Evolutionary conservation across 2,329 filamentous ascomycete species (phyloP).

Genomic region (Aspergillus latus): DNA sequence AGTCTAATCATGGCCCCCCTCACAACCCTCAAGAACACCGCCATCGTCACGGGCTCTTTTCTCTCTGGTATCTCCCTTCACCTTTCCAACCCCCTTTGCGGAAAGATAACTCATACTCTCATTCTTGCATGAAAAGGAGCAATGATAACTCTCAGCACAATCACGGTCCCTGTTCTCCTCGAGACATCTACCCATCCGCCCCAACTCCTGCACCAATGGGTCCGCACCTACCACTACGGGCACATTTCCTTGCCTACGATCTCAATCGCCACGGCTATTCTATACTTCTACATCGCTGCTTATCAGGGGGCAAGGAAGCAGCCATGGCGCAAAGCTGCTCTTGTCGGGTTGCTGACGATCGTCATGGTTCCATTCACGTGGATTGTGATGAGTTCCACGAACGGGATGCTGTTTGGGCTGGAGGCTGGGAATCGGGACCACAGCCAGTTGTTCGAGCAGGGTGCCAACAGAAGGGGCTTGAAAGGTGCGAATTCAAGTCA

Average conservation of each 20-base stretch:
- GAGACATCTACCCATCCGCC: constrained; percentile 8
- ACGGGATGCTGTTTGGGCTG: constrained; percentile 1
- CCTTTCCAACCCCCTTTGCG: background rate
- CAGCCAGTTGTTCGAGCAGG: background rate
- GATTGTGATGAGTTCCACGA: constrained; percentile 4
- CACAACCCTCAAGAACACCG: background rate
- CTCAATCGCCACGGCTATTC: background rate
- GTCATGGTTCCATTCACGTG: constrained; percentile 9
- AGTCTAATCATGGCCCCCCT: background rate
- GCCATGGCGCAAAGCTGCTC: background rate
- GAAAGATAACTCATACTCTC: background rate
- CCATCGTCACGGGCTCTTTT: background rate
- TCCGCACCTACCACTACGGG: constrained; percentile 5
- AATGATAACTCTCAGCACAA: constrained; percentile 7
- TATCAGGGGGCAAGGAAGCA: background rate
- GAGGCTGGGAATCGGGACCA: background rate
- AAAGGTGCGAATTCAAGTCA: no score
- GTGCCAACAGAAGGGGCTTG: background rate
- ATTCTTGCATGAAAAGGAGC: background rate
- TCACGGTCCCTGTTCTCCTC: constrained; percentile 5
- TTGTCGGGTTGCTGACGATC: background rate
- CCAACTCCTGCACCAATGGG: constrained; percentile 6
- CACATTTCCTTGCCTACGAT: constrained; percentile 1
- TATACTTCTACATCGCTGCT: background rate
- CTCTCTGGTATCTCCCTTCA: background rate